Conservation (phyloP, 805 yeast genomes). For the Saccharomycopsis lassenensis region DNA sequence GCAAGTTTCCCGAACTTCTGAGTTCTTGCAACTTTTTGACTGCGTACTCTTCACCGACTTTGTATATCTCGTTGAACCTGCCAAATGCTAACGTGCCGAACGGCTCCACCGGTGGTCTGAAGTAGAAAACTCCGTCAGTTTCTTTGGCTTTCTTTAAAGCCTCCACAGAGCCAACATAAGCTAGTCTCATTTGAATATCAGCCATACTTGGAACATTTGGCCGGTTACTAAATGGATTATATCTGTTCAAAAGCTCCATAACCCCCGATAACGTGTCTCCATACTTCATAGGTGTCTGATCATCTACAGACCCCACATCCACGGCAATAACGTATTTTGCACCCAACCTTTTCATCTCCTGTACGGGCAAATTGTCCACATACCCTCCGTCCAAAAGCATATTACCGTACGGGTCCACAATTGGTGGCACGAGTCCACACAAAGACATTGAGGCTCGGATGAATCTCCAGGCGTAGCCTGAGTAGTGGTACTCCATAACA, state of each 20-base stretch:
- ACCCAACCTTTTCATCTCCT: slow-evolving; percentile 84
- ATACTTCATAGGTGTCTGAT: slow-evolving; percentile 76
- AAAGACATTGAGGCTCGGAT: slow-evolving; percentile 94
- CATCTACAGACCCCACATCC: slow-evolving; percentile 94
- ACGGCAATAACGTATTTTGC: slow-evolving; percentile 83
- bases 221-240: slow-evolving; percentile 81
- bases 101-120: slow-evolving; percentile 89
- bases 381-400: slow-evolving; percentile 96
- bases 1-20: slow-evolving; percentile 43
- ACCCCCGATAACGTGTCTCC: slow-evolving; percentile 90
- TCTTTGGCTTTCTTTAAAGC: slow-evolving; percentile 81
- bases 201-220: slow-evolving; percentile 92
- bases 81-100: slow-evolving; percentile 89
- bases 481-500: slow-evolving; percentile 85
- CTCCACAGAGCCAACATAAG: slow-evolving; percentile 90
- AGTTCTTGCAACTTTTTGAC: slow-evolving; percentile 42
- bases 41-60: slow-evolving; percentile 72
- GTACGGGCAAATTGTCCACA: slow-evolving; percentile 85
- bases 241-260: slow-evolving; percentile 79
- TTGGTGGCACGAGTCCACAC: slow-evolving; percentile 87
- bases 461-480: slow-evolving; percentile 93
- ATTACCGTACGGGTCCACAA: slow-evolving; percentile 73
- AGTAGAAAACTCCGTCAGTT: slow-evolving; percentile 74
- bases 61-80: slow-evolving; percentile 80
- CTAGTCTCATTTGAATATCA: slow-evolving; percentile 85